A percentile compares a stretch with the other conserved stretches of the same genome.
Conservation (phyloP, 139 green algal species). For the Chlamydomonas sphaeroides region DNA sequence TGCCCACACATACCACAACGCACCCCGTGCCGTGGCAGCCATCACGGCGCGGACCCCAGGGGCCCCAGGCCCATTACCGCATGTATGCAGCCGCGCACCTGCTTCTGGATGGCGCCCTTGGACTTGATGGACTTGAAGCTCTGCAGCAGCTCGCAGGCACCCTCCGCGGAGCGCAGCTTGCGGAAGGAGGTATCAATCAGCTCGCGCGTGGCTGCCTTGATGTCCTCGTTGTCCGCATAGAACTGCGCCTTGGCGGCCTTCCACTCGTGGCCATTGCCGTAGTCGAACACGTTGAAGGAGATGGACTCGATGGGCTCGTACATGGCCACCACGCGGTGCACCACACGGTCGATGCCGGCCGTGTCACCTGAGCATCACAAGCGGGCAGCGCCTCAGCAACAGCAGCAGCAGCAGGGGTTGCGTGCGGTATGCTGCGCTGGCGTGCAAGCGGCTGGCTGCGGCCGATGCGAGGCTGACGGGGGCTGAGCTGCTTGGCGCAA, state of each 20-base stretch:
- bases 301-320: slow-evolving; percentile 74
- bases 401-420: too few species aligned
- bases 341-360: slow-evolving; percentile 81
- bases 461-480: too few species aligned
- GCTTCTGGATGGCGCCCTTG: slow-evolving; percentile 86
- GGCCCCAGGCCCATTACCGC: too few species aligned
- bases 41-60: too few species aligned
- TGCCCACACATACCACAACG: too few species aligned
- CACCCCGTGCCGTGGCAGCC: too few species aligned
- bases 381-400: too few species aligned
- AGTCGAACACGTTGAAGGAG: slow-evolving; percentile 84
- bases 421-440: too few species aligned
- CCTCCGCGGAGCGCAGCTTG: slow-evolving; percentile 86
- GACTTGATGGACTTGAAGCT: slow-evolving; percentile 90
- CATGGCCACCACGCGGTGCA: slow-evolving; percentile 84
- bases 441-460: too few species aligned
- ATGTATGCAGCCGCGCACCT: slow-evolving; percentile 47
- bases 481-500: too few species aligned
- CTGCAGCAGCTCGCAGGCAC: slow-evolving; percentile 90
- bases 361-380: slow-evolving; percentile 67
- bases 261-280: slow-evolving; percentile 71
- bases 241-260: slow-evolving; percentile 72
- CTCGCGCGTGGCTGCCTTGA: slow-evolving; percentile 64
- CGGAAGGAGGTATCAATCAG: slow-evolving; percentile 95
- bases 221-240: slow-evolving; percentile 79